These are phyloP conservation scores for Malus fusca DNA, from an alignment of 306 rosid genomes.

Conservation along the genomic window DNA sequence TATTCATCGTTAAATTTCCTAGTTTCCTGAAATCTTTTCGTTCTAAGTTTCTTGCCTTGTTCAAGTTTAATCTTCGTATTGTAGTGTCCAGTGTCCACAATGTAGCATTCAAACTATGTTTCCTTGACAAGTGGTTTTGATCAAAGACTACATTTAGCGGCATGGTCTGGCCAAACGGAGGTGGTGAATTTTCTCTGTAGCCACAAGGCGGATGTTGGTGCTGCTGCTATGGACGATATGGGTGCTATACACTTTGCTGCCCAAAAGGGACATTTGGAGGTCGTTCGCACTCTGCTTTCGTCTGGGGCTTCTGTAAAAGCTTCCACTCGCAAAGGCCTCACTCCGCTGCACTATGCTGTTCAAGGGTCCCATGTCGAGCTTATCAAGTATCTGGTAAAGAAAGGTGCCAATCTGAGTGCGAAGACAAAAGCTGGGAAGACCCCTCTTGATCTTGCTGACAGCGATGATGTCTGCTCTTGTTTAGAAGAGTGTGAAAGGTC, in stretches of 20 bases:
- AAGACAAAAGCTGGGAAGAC: slow-evolving; percentile 79
- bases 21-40: neutral
- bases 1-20: neutral
- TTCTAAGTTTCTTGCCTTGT: neutral
- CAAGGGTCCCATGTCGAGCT: slow-evolving; percentile 79
- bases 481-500: slow-evolving; percentile 47
- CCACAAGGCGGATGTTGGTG: slow-evolving; percentile 83
- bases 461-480: slow-evolving; percentile 51
- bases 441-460: slow-evolving; percentile 64
- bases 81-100: neutral
- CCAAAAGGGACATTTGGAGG: slow-evolving; percentile 85
- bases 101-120: slow-evolving; percentile 24
- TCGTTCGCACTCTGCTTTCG: slow-evolving; percentile 45
- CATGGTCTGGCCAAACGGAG: slow-evolving; percentile 83
- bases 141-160: slow-evolving; percentile 81
- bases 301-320: slow-evolving; percentile 66
- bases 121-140: slow-evolving; percentile 44
- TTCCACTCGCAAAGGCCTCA: slow-evolving; percentile 75
- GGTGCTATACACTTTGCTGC: slow-evolving; percentile 88
- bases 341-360: slow-evolving; percentile 72
- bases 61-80: neutral
- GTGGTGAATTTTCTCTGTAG: slow-evolving; percentile 66
- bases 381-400: slow-evolving; percentile 72
- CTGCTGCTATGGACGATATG: slow-evolving; percentile 98
- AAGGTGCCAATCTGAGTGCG: slow-evolving; percentile 56